These are phyloP conservation scores for Verruconis gallopava DNA, from an alignment of 2,329 filamentous ascomycete genomes.

Conservation along the genomic window DNA sequence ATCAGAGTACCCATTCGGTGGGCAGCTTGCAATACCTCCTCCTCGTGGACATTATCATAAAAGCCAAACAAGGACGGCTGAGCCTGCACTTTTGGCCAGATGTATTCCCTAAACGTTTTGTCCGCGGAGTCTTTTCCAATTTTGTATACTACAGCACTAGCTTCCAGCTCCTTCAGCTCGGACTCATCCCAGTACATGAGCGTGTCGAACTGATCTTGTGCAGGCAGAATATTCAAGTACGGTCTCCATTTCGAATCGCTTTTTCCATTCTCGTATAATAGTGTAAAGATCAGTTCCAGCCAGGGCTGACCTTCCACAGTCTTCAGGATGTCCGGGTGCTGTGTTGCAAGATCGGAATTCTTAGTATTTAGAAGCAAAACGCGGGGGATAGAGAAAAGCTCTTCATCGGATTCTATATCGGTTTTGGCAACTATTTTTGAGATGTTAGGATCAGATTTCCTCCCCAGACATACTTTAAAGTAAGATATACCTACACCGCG, in stretches of 20 bases:
- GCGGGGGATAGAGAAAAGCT: slow-evolving; percentile 70
- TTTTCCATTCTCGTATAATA: slow-evolving; percentile 53
- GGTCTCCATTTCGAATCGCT: slow-evolving; percentile 56
- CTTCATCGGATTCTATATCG: slow-evolving; percentile 15
- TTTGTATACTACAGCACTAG: slow-evolving; percentile 61
- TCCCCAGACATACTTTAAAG: slow-evolving; percentile 4
- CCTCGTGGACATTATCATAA: slow-evolving; percentile 23
- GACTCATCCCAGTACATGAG: slow-evolving; percentile 75
- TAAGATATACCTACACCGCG: slow-evolving; percentile 47
- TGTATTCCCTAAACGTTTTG: slow-evolving; percentile 46
- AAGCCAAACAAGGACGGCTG: slow-evolving; percentile 27
- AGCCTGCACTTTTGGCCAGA: slow-evolving; percentile 40
- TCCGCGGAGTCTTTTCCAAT: slow-evolving; percentile 65
- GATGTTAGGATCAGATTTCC: neutral
- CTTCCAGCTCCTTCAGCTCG: slow-evolving; percentile 62
- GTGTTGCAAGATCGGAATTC: slow-evolving; percentile 53
- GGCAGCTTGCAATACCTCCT: slow-evolving; percentile 40
- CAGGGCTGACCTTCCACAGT: slow-evolving; percentile 28
- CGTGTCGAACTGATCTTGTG: slow-evolving; percentile 51
- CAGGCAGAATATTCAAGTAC: slow-evolving; percentile 65
- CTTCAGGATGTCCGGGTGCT: slow-evolving; percentile 30
- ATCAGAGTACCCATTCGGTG: slow-evolving; percentile 79
- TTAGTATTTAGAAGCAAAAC: slow-evolving; percentile 55
- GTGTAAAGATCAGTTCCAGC: slow-evolving; percentile 59
- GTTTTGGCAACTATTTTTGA: neutral